A percentile compares a stretch with the other conserved stretches of the same genome.
phyloP scores from a whole-genome alignment of 2,329 filamentous ascomycete genomes.

The Aspergillus thermomutatus region DNA sequence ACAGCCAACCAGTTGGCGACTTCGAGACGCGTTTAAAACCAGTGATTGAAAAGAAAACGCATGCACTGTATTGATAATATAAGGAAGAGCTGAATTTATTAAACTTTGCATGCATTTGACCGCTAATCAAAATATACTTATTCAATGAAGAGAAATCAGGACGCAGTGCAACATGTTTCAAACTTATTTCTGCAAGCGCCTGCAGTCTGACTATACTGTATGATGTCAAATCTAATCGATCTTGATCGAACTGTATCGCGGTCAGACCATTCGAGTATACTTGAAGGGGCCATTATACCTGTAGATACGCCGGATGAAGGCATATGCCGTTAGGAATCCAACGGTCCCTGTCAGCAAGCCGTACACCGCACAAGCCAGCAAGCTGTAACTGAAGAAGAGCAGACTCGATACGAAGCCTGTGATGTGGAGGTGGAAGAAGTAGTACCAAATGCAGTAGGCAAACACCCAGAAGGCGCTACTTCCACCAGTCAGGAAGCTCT shows the following conservation, averaged over 20 bases:
- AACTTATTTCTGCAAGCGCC: neutral
- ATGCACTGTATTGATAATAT: neutral
- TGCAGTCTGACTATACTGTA: neutral
- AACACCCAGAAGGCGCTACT: constrained; percentile 79
- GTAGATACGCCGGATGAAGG: constrained; percentile 81
- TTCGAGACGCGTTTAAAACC: neutral
- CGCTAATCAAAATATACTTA: neutral
- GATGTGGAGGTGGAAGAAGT: constrained; percentile 74
- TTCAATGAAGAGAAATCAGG: neutral
- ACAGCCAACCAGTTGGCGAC: neutral
- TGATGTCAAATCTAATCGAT: constrained; percentile 24
- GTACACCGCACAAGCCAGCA: constrained; percentile 77
- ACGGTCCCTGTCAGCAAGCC: constrained; percentile 78
- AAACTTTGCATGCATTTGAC: neutral
- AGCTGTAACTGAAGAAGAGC: constrained; percentile 82
- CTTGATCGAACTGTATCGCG: constrained; percentile 29
- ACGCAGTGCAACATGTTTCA: neutral
- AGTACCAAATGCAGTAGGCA: constrained; percentile 80
- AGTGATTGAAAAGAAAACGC: neutral
- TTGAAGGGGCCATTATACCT: constrained; percentile 54
- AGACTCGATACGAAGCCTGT: constrained; percentile 73
- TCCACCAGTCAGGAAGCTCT: constrained; percentile 75
- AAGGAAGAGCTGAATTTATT: neutral
- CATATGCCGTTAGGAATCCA: constrained; percentile 78
- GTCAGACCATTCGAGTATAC: constrained; percentile 2